A percentile compares a stretch with the other conserved stretches of the same genome.
phyloP scores from a whole-genome alignment of 169 alveolate species.

The Plasmodium cynomolgi region DNA sequence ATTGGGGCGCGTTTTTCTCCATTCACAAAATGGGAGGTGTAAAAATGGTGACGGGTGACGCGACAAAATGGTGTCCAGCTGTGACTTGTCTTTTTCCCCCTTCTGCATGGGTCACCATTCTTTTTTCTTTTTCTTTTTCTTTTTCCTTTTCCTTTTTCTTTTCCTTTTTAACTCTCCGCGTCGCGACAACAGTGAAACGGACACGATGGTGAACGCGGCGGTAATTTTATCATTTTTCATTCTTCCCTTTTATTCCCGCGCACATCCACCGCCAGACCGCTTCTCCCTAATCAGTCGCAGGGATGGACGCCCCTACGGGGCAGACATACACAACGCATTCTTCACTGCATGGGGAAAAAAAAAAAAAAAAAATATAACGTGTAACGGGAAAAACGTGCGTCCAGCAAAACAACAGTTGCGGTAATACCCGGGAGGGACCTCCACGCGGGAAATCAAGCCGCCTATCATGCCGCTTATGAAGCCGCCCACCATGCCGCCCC shows the following conservation, averaged over 20 bases:
- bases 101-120: not conserved
- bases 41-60: not conserved
- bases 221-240: not conserved
- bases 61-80: not conserved
- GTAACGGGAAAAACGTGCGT: not conserved
- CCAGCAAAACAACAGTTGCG: not conserved
- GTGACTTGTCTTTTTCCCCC: not conserved
- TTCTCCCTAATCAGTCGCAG: not conserved
- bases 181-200: not conserved
- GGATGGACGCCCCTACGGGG: constrained; percentile 8
- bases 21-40: not conserved
- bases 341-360: constrained; percentile 8
- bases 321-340: constrained; percentile 41
- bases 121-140: not conserved
- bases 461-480: not conserved
- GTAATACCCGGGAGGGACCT: not conserved
- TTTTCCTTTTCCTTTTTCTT: not conserved
- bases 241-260: not conserved
- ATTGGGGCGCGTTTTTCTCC: not conserved
- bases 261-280: not conserved
- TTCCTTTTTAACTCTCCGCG: not conserved
- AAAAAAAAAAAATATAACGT: not conserved
- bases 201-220: not conserved
- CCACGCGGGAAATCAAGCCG: not conserved
- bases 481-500: not conserved